Evolutionary conservation across 345 rosid species (phyloP).

Genomic region (Euphorbia lathyris): DNA sequence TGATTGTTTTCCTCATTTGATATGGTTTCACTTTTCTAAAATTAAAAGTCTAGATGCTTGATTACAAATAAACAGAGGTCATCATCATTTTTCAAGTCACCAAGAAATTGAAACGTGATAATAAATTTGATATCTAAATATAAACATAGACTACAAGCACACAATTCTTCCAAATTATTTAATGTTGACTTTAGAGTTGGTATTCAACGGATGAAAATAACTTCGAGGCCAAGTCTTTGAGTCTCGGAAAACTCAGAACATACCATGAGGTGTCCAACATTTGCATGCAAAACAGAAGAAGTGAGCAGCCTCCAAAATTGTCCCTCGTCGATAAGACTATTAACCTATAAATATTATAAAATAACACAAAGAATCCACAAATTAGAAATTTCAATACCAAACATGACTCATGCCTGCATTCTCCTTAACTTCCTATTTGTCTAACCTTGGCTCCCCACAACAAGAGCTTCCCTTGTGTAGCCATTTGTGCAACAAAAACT

Average conservation of each 20-base stretch:
- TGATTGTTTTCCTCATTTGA: too few relatives aligned
- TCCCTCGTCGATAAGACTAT: slow-evolving; percentile 80
- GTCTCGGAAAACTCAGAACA: slow-evolving; percentile 23
- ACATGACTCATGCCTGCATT: not conserved
- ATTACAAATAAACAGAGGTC: too few relatives aligned
- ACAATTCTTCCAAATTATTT: too few relatives aligned
- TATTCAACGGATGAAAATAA: too few relatives aligned
- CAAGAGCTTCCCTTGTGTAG: slow-evolving; percentile 59
- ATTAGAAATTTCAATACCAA: slow-evolving; percentile 3
- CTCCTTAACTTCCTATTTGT: not conserved
- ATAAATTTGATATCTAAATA: too few relatives aligned
- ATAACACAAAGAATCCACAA: slow-evolving; percentile 8
- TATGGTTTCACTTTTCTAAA: too few relatives aligned
- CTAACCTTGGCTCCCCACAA: slow-evolving; percentile 91
- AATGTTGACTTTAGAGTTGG: too few relatives aligned
- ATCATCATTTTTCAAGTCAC: too few relatives aligned
- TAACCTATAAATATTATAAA: slow-evolving; percentile 46
- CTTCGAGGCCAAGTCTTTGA: too few relatives aligned
- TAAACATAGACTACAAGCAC: too few relatives aligned
- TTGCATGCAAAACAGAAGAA: slow-evolving; percentile 75
- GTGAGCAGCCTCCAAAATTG: slow-evolving; percentile 91
- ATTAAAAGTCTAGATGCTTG: too few relatives aligned
- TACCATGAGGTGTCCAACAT: slow-evolving; percentile 83
- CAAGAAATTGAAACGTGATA: too few relatives aligned
- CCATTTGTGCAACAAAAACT: slow-evolving; percentile 66